phyloP scores from a whole-genome alignment of 2,329 filamentous ascomycete species.

The Davidsoniella eucalypti region DNA sequence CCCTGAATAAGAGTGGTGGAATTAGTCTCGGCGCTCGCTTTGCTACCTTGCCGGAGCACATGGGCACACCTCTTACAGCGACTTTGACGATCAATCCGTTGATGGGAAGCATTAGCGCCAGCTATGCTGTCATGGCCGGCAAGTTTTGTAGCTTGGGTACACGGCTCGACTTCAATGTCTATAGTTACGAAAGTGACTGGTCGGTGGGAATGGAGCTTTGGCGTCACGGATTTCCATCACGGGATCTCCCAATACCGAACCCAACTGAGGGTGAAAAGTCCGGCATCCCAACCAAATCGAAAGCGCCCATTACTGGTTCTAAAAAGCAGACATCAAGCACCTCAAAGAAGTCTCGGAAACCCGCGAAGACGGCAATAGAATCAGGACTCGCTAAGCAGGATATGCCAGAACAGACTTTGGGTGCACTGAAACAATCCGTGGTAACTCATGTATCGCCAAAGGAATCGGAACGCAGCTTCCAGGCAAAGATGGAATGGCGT shows the following conservation, averaged over 20 bases:
- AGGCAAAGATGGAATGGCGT: slow-evolving; percentile 36
- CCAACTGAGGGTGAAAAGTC: slow-evolving; percentile 6
- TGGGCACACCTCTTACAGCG: slow-evolving; percentile 81
- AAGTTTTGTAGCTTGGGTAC: slow-evolving; percentile 72
- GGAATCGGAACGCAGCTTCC: slow-evolving; percentile 26
- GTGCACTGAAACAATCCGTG: background rate
- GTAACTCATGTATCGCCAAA: background rate
- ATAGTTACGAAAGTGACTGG: slow-evolving; percentile 93
- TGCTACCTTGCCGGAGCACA: slow-evolving; percentile 64
- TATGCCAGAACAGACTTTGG: background rate
- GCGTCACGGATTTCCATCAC: slow-evolving; percentile 41
- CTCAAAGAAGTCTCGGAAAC: too few relatives aligned
- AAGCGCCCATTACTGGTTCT: background rate
- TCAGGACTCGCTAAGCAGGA: background rate
- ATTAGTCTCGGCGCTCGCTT: slow-evolving; percentile 81
- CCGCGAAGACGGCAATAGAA: too few relatives aligned
- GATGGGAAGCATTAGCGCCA: slow-evolving; percentile 84
- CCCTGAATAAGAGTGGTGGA: slow-evolving; percentile 83
- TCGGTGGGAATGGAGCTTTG: slow-evolving; percentile 86
- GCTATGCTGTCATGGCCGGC: slow-evolving; percentile 79
- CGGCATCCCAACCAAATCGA: slow-evolving; percentile 1
- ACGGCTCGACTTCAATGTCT: slow-evolving; percentile 91
- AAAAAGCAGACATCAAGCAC: background rate
- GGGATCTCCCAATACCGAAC: slow-evolving; percentile 20
- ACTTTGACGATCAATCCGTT: slow-evolving; percentile 86